Base-by-base conservation (phyloP, 1,284 basidiomycete species). In the Pulchroboletus neoregius region DNA sequence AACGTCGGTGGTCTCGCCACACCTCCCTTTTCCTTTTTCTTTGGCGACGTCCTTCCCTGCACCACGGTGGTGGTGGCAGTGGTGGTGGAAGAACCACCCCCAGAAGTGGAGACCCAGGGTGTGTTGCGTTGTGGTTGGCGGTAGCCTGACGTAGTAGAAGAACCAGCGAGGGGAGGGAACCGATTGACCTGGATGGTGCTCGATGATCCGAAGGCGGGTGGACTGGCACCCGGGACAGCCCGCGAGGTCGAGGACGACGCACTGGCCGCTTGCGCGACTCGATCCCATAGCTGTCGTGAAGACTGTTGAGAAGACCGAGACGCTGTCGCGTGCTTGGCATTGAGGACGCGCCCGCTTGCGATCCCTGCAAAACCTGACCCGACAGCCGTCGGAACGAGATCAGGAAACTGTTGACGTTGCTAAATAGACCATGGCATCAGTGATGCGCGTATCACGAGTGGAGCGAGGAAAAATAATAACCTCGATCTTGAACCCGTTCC, bases 401-500 rank as follows among this genome's bases (percentile, higher is more conserved):
- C 84, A 0, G 91, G 91, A 72, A 92, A 92, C 58, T 91, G 81
- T 58, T 82, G 80, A 13, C 82, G 82, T 80, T 90, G 87, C 87
- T 91, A 56, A 31, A 30, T 8, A 50, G 15, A 47, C 22, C 0
- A 22, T 23, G 2, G 15, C 11, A 36, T 54, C n/a, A 45, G 44
- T 16, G 20, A 31, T 15, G 39, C 18, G 30, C 16, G 27, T 6
- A 16, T 37, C 15, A 30, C 26, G 11, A 9, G 12, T 0, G 2
- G 10, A 12, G 2, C 20, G 24, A 23, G 18, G 22, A 50, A 39
- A n/a, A 6, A 6, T 8, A 6, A 6, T 8, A 0, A 87, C 89
- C 76, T 95, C 88, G 33, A 89, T 73, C 46, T 86, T 84, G 65
- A 94, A 92, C 0, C 81, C 80, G 50, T 88, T 88, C 86, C 95